Percentiles rank a stretch among this genome's conserved stretches.
phyloP scores from a whole-genome alignment of 768 basidiomycete genomes.

The Rubroboletus satanas region DNA sequence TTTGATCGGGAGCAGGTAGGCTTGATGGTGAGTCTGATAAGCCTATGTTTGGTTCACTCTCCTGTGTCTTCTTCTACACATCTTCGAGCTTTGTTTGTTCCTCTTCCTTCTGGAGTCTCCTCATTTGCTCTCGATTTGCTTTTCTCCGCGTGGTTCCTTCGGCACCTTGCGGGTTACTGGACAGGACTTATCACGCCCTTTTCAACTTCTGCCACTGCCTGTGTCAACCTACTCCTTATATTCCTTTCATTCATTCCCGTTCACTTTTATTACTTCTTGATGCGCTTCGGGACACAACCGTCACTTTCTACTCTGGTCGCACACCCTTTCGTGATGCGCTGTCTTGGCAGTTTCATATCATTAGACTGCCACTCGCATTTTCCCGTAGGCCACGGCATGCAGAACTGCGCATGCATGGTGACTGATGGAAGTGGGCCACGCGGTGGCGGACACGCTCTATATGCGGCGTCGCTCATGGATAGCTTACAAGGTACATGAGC shows the following conservation, averaged over 20 bases:
- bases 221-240: constrained; percentile 5
- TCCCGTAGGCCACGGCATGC: constrained; percentile 27
- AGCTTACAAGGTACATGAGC: constrained; percentile 6
- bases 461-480: constrained; percentile 13
- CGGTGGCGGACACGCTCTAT: constrained; percentile 22
- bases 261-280: constrained; percentile 10
- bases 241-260: constrained; percentile 6
- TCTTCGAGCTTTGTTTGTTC: background rate
- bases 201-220: background rate
- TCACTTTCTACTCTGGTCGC: constrained; percentile 4
- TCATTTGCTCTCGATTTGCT: constrained; percentile 12
- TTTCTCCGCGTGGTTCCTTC: constrained; percentile 1
- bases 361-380: constrained; percentile 17
- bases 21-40: constrained; percentile 26
- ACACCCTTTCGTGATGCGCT: constrained; percentile 11
- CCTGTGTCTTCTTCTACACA: background rate
- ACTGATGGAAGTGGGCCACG: constrained; percentile 27
- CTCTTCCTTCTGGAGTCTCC: background rate
- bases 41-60: constrained; percentile 4
- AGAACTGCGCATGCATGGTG: constrained; percentile 25
- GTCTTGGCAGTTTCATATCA: constrained; percentile 16
- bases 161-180: constrained; percentile 11
- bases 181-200: constrained; percentile 6
- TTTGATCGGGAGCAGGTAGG: constrained; percentile 24
- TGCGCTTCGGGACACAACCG: constrained; percentile 7